phyloP scores from a whole-genome alignment of 495 filamentous ascomycete genomes.

The Hypoxylon cercidicola region DNA sequence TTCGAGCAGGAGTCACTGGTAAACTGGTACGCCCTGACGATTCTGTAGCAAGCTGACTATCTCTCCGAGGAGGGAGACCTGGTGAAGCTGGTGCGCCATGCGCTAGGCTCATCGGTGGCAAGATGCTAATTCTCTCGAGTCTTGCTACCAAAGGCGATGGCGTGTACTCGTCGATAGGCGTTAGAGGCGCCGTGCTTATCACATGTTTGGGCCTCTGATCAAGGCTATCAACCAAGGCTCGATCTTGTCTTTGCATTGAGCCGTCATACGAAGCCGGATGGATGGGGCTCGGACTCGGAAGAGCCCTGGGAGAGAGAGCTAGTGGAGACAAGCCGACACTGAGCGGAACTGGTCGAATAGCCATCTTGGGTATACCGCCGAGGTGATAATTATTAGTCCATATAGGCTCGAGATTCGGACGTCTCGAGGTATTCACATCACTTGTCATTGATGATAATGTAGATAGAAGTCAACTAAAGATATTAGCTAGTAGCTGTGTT shows the following conservation, averaged over 20 bases:
- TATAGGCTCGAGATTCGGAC: conserved; percentile 52
- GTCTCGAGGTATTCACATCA: conserved; percentile 39
- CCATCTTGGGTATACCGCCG: conserved; percentile 20
- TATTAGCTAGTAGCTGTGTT: conserved; percentile 9
- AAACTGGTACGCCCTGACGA: not conserved
- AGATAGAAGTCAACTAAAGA: not conserved
- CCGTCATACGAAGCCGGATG: conserved; percentile 50
- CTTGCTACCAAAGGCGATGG: conserved; percentile 44
- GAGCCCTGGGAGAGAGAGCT: conserved; percentile 41
- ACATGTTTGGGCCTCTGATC: conserved; percentile 44
- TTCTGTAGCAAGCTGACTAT: not conserved
- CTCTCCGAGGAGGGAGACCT: not conserved
- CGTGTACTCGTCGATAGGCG: conserved; percentile 38
- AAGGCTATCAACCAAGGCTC: conserved; percentile 52
- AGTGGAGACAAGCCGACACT: conserved; percentile 45
- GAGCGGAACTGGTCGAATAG: conserved; percentile 39
- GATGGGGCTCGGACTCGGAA: conserved; percentile 53
- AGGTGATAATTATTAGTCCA: conserved; percentile 45
- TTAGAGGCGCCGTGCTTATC: conserved; percentile 28
- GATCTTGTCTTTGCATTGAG: conserved; percentile 51
- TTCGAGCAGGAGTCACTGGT: not conserved
- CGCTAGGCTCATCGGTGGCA: conserved; percentile 24
- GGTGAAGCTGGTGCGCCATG: conserved; percentile 20
- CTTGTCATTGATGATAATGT: conserved; percentile 33
- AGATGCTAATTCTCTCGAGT: conserved; percentile 43